Conservation (phyloP, 176 grass and related monocot species). For the Zoysia japonica region DNA sequence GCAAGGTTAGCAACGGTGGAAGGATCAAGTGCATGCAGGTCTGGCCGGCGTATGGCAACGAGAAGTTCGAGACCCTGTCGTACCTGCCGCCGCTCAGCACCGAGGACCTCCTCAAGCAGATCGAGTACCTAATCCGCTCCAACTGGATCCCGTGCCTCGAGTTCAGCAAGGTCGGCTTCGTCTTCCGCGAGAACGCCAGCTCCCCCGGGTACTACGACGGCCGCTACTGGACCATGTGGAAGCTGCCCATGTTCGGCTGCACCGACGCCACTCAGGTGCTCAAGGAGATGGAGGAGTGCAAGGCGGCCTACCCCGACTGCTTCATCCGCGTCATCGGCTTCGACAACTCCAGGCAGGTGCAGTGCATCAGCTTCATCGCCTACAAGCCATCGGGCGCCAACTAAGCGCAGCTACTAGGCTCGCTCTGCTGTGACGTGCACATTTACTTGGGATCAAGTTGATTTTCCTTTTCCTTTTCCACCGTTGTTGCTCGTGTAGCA, state of each 20-base stretch:
- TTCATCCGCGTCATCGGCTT: not conserved
- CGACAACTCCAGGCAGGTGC: not conserved
- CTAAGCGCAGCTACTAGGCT: not conserved
- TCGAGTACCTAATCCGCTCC: not conserved
- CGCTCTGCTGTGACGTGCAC: too few relatives aligned
- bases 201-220: not conserved
- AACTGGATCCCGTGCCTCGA: not conserved
- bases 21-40: constrained; percentile 24
- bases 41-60: constrained; percentile 5
- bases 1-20: constrained; percentile 13
- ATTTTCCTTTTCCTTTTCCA: too few relatives aligned
- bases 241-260: constrained; percentile 7
- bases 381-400: not conserved
- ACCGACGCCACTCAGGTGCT: not conserved
- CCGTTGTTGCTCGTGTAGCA: too few relatives aligned
- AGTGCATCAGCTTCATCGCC: constrained; percentile 8
- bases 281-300: not conserved
- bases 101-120: not conserved
- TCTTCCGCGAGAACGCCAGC: not conserved
- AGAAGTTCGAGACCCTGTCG: not conserved
- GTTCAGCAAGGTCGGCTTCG: not conserved
- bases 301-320: not conserved
- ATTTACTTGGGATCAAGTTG: too few relatives aligned
- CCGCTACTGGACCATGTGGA: not conserved
- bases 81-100: not conserved